Evolutionary conservation across 805 yeast species (phyloP), one percentile per base, ranked within the genome.

Genomic region (Zygoascus bituminiphila): DNA sequence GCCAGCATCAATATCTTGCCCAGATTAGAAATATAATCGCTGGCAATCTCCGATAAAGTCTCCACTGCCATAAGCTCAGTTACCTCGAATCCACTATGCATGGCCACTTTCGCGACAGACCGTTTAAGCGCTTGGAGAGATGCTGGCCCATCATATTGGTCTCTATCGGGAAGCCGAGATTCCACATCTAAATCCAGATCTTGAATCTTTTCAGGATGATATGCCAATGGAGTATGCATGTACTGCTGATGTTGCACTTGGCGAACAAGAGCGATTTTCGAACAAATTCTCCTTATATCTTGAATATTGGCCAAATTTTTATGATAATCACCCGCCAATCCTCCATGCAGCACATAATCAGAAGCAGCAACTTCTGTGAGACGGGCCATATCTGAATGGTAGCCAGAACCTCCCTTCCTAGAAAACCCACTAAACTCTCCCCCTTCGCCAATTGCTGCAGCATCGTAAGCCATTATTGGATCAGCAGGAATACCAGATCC

Each of bases 1-100:
- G 87, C 91, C 17, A 79, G 56, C 58, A 81, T 83, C 52, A 93
- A 63, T 0, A 91, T 77, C 54, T 75, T 76, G 6, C 85, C 83
- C 31, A 93, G 68, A 59, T 86, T 88, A 40, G 79, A 74, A 66
- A 93, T 62, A 60, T 85, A 89, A 51, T 76, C 82, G 43, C 86
- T 91, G 0, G 97, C 91, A 26, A 93, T 65, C 55, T 88, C 94
- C 0, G 96, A 78, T 48, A 93, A 66, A 1, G 87, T 76, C 52
- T 85, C 83, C 22, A 86, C 74, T 5, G 97, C 96, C 43, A 73
- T 70, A 10, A 83, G 78, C 55, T 86, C 87, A 0, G 94, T 77
- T 0, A 84, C 70, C 66, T 93, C 98, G 68, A 86, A 93, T 0
- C 98, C 98, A 39, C 83, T 81, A 37, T 87, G 82, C 98, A 93